Percentiles rank a stretch among this genome's conserved stretches.
These are phyloP conservation scores for Paramyrothecium roridum DNA, from an alignment of 2,329 filamentous ascomycete genomes.

Conservation along the genomic window DNA sequence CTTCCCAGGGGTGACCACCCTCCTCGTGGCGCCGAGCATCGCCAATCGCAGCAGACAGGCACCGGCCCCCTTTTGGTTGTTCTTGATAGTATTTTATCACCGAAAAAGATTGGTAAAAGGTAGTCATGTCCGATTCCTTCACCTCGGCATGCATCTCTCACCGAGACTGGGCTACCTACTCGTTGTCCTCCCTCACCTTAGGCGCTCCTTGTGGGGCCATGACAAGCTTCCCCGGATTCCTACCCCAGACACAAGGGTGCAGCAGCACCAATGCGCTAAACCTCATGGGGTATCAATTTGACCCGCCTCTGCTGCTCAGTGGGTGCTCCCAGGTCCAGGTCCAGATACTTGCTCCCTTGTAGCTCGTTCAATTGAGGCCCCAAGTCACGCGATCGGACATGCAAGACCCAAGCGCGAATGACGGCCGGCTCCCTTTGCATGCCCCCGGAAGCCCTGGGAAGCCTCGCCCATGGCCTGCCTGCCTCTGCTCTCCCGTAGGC, in stretches of 20 bases:
- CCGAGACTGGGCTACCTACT: too few species aligned
- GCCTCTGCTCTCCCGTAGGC: neutral
- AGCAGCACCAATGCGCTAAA: conserved; percentile 13
- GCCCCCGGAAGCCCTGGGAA: neutral
- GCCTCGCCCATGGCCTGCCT: neutral
- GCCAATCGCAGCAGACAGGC: neutral
- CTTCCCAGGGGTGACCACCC: neutral
- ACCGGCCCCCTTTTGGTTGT: neutral
- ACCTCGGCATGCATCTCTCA: too few species aligned
- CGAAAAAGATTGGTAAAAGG: too few species aligned
- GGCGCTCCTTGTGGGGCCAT: conserved; percentile 14
- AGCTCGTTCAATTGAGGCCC: conserved; percentile 8
- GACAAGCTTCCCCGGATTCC: conserved; percentile 33
- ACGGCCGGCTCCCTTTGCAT: neutral
- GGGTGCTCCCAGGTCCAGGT: conserved; percentile 21
- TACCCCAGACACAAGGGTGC: conserved; percentile 13
- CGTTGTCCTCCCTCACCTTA: too few species aligned
- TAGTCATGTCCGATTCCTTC: too few species aligned
- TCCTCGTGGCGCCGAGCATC: neutral
- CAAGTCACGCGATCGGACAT: conserved; percentile 24
- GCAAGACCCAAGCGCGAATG: neutral
- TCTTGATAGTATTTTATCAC: neutral
- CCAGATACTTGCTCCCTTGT: conserved; percentile 22
- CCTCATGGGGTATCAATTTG: conserved; percentile 14
- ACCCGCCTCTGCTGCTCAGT: neutral